Conservation (phyloP, 2,329 filamentous ascomycete genomes). For the Zarea fungicola region DNA sequence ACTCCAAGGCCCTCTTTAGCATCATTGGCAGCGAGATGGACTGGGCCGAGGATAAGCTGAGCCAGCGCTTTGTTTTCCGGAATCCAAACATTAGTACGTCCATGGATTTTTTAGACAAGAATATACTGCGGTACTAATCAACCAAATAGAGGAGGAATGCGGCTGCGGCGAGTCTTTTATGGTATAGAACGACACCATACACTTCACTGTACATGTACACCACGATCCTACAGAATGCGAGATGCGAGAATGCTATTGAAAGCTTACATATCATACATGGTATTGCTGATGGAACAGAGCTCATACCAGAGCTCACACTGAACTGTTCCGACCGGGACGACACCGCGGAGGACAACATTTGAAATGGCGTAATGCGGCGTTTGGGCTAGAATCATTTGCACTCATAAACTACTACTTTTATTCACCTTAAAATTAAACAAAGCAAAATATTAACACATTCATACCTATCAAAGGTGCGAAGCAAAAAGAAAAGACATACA, state of each 20-base stretch:
- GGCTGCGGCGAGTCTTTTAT: slow-evolving; percentile 96
- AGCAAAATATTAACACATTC: not conserved
- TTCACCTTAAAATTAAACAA: slow-evolving; percentile 4
- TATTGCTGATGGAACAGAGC: no score
- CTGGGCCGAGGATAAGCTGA: slow-evolving; percentile 94
- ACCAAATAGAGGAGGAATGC: slow-evolving; percentile 75
- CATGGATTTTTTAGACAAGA: no score
- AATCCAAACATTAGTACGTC: slow-evolving; percentile 98
- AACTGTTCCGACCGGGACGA: no score
- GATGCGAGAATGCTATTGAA: not conserved
- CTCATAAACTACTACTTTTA: no score
- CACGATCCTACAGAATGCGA: not conserved
- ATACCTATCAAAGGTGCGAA: no score
- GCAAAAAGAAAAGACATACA: no score
- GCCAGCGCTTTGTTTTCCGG: slow-evolving; percentile 84
- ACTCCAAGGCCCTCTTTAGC: slow-evolving; percentile 95
- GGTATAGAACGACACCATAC: slow-evolving; percentile 43
- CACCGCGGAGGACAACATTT: slow-evolving; percentile 7
- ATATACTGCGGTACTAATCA: not conserved
- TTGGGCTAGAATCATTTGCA: not conserved
- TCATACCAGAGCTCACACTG: no score
- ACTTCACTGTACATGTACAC: slow-evolving; percentile 9
- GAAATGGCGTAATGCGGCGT: slow-evolving; percentile 8
- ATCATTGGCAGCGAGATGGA: slow-evolving; percentile 99
- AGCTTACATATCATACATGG: not conserved